phyloP scores from a whole-genome alignment of 176 grass and related monocot genomes.

The Zoysia pacifica region DNA sequence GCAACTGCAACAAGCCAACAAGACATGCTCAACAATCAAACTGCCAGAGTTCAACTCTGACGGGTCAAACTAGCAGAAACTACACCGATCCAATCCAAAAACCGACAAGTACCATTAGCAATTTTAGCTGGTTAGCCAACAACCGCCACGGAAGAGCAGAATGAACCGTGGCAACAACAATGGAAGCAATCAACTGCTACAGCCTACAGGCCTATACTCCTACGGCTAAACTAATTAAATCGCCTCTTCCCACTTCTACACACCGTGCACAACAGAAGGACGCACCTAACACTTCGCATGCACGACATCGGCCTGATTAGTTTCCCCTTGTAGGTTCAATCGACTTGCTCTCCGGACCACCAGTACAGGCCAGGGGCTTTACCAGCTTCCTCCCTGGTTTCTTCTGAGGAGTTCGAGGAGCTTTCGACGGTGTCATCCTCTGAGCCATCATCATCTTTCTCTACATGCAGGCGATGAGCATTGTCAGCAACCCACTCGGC shows the following conservation, averaged over 20 bases:
- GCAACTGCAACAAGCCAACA: not conserved
- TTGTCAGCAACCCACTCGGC: conserved; percentile 78
- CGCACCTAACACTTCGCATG: conserved; percentile 32
- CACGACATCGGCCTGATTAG: conserved; percentile 14
- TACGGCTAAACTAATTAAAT: conserved; percentile 35
- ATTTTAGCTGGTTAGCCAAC: conserved; percentile 18
- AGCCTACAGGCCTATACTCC: not conserved
- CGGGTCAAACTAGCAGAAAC: not conserved
- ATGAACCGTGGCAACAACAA: conserved; percentile 14
- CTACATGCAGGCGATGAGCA: conserved; percentile 59
- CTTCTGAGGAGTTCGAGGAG: conserved; percentile 74
- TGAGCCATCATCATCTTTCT: conserved; percentile 46
- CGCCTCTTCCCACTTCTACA: not conserved
- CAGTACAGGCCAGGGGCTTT: conserved; percentile 50
- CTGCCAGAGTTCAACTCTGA: not conserved
- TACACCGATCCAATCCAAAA: not conserved
- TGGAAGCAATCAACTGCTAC: not conserved
- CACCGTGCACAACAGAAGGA: not conserved
- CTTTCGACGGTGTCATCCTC: conserved; percentile 58
- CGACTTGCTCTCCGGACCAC: conserved; percentile 33
- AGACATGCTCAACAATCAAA: not conserved
- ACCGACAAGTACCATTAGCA: not conserved
- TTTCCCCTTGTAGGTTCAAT: not conserved
- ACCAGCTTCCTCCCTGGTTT: conserved; percentile 48
- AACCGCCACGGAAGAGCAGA: not conserved